These are phyloP conservation scores for Guillardia theta DNA, from an alignment of 78 protist species.

Conservation along the genomic window DNA sequence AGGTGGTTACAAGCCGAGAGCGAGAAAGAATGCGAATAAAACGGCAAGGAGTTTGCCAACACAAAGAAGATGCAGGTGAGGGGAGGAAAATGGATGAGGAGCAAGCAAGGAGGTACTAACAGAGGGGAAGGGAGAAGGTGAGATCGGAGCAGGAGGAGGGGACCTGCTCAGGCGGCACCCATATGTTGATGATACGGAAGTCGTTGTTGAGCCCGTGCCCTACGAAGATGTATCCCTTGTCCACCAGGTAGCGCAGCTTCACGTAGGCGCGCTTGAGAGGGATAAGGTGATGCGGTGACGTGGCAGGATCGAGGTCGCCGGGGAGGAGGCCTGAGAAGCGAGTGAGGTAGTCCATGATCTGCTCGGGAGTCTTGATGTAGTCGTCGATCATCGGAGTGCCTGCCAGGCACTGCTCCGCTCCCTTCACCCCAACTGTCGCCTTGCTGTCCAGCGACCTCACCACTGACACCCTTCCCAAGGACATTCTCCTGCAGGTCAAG, in stretches of 20 bases:
- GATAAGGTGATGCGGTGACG: neutral
- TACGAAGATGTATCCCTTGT: neutral
- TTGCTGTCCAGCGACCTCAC: neutral
- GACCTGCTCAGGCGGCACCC: neutral
- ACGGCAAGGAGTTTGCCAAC: neutral
- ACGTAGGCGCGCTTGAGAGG: neutral
- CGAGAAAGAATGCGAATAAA: neutral
- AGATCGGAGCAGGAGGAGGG: neutral
- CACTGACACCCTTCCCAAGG: neutral
- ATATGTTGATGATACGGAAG: slow-evolving; percentile 12
- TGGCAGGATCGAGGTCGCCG: neutral
- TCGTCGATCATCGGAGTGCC: slow-evolving; percentile 6
- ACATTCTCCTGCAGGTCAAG: neutral
- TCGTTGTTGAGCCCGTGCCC: slow-evolving; percentile 27
- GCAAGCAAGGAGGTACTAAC: neutral
- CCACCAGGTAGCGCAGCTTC: neutral
- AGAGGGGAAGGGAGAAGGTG: neutral
- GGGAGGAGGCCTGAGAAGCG: neutral
- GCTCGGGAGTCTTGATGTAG: neutral
- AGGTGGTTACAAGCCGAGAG: neutral
- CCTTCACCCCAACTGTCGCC: neutral
- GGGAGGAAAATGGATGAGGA: neutral
- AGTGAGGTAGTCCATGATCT: neutral
- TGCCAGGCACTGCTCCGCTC: neutral
- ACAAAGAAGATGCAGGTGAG: too few species aligned